phyloP scores from a whole-genome alignment of 2,329 filamentous ascomycete species.

The Endothia cerciana region DNA sequence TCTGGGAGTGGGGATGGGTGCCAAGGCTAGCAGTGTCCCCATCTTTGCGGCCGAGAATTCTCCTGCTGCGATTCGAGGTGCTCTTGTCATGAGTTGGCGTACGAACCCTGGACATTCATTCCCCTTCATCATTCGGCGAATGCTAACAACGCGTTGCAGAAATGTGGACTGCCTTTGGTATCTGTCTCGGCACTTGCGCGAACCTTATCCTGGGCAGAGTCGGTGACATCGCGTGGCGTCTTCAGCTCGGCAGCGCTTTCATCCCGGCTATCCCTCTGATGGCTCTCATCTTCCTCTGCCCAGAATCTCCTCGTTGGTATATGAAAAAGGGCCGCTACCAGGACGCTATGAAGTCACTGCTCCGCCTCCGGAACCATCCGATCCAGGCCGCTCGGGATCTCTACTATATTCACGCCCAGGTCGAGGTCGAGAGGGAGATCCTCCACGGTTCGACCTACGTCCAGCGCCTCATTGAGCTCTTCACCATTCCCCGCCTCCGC shows the following conservation, averaged over 20 bases:
- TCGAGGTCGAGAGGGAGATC: conserved; percentile 46
- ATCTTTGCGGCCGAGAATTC: conserved; percentile 58
- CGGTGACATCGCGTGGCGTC: conserved; percentile 63
- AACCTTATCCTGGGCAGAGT: conserved; percentile 66
- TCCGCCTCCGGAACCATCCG: conserved; percentile 59
- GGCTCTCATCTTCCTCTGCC: conserved; percentile 61
- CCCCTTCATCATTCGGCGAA: conserved; percentile 57
- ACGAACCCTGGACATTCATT: conserved; percentile 40
- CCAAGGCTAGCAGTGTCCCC: conserved; percentile 65
- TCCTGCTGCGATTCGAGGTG: conserved; percentile 56
- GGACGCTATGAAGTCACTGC: conserved; percentile 60
- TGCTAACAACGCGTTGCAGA: conserved; percentile 50
- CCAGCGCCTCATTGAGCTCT: conserved; percentile 58
- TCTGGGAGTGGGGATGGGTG: conserved; percentile 71
- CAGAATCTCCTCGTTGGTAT: conserved; percentile 68
- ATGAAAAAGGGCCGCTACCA: conserved; percentile 62
- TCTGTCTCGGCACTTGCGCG: conserved; percentile 60
- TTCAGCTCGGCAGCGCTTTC: conserved; percentile 67
- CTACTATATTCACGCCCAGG: conserved; percentile 57
- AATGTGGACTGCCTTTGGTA: conserved; percentile 57
- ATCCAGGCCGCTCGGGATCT: conserved; percentile 66
- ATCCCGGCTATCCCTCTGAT: conserved; percentile 66
- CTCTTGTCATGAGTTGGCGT: conserved; percentile 60
- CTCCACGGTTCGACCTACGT: conserved; percentile 46
- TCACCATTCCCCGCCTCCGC: conserved; percentile 60